Evolutionary conservation across 345 rosid genomes (phyloP), one percentile per base, ranked within the genome.

Genomic region (Eucalyptus tenuipes): DNA sequence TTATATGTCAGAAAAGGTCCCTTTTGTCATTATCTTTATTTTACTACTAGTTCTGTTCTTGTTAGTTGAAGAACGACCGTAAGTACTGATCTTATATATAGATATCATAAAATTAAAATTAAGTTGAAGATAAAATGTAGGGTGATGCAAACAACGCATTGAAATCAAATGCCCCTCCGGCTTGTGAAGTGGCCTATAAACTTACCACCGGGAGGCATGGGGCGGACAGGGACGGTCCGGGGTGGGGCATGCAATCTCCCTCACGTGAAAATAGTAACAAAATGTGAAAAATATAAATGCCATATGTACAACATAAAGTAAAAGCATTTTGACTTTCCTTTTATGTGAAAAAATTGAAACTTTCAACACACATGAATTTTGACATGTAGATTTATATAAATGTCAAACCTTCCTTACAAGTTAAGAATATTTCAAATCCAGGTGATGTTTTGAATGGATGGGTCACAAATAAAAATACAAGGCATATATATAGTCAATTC

Each of bases 191-290:
- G 33, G 9, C 33, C 37, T 64, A 29, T 64, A 64, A 29, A 29
- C 14, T 59, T 59, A 64, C 33, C 18, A 64, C 20, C 17, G 1
- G 31, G 37, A 64, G 75, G 75, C 37, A n/a, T 6, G 75, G 68
- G 16, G 31, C 2, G 68, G 31, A 59, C 7, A 27, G 0, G 16
- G 4, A 59, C 1, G 31, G 66, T 61, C 33, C 5, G 0, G 33
- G 33, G 71, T 61, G 71, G 33, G 16, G 17, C 7, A 2, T 29
- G 33, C 9, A 29, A 6, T 3, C 18, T 13, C 17, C 33, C 37
- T 15, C 75, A 14, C 3, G 9, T 29, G 71, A 61, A 61, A 61
- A 29, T 29, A 61, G 71, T n/a, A n/a, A 64, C 37, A 64, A n/a
- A 13, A 13, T n/a, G 5, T n/a, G 37, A n/a, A 64, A 64, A 7